These are phyloP conservation scores for Fraxinus anomala DNA, from an alignment of 257 asterid genomes.

Conservation along the genomic window DNA sequence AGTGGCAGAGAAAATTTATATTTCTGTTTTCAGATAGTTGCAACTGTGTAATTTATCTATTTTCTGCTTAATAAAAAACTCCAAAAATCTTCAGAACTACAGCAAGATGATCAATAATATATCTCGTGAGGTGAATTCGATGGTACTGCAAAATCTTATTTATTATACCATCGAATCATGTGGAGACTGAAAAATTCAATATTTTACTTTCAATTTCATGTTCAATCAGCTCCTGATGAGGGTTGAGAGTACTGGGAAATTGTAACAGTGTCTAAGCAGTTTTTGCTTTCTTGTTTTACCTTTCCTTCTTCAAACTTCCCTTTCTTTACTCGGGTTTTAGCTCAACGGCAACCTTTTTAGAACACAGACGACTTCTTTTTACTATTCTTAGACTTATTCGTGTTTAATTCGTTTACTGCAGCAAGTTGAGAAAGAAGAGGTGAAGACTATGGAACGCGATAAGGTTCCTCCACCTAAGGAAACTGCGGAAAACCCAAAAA, in stretches of 20 bases:
- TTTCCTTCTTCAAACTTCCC: background rate
- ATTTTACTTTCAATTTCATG: background rate
- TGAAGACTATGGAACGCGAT: conserved; percentile 41
- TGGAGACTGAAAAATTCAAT: background rate
- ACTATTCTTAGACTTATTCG: conserved; percentile 4
- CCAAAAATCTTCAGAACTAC: too few species aligned
- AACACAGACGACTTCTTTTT: background rate
- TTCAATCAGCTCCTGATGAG: background rate
- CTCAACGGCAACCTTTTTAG: background rate
- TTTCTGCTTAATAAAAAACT: too few species aligned
- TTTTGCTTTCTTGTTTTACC: background rate
- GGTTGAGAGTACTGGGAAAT: background rate
- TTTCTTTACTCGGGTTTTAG: background rate
- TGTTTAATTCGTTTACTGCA: conserved; percentile 22
- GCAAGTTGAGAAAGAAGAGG: conserved; percentile 58
- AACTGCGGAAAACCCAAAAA: conserved; percentile 30
- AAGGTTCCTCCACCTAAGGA: conserved; percentile 31
- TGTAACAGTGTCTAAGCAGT: background rate
- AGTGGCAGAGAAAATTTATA: too few species aligned
- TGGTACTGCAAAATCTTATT: background rate
- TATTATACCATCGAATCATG: background rate
- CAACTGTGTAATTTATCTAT: too few species aligned
- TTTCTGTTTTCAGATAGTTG: too few species aligned
- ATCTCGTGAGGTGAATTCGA: background rate
- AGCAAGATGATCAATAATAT: too few species aligned